These are phyloP conservation scores for Phaffomyces opuntiae DNA, from an alignment of 805 yeast species.

Conservation along the genomic window DNA sequence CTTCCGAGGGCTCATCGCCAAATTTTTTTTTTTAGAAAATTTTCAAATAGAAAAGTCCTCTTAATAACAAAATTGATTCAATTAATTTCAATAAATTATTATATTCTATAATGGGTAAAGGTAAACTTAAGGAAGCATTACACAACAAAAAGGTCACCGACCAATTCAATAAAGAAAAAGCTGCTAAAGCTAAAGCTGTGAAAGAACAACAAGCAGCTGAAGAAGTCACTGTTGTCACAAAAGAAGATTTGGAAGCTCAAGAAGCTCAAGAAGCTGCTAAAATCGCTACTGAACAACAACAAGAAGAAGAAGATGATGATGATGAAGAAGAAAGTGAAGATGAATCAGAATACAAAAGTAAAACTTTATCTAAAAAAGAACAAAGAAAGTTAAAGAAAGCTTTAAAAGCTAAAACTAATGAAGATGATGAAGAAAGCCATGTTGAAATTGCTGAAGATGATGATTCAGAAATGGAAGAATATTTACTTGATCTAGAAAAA, in stretches of 20 bases:
- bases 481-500: conserved; percentile 42
- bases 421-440: conserved; percentile 18
- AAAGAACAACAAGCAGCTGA: conserved; percentile 20
- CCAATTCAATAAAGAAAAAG: conserved; percentile 14
- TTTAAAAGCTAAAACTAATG: conserved; percentile 18
- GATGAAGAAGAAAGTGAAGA: conserved; percentile 15
- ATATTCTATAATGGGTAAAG: conserved; percentile 19
- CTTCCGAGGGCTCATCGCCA: conserved; percentile 10
- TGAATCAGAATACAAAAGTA: conserved; percentile 35
- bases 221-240: conserved; percentile 28
- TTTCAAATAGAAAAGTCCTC: background rate
- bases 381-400: conserved; percentile 51
- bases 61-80: too few species aligned
- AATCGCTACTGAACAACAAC: conserved; percentile 9
- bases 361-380: conserved; percentile 54
- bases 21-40: conserved; percentile 4
- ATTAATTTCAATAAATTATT: background rate
- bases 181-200: conserved; percentile 13
- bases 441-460: conserved; percentile 39
- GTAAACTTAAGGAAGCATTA: conserved; percentile 20
- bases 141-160: conserved; percentile 13
- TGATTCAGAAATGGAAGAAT: conserved; percentile 39
- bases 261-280: conserved; percentile 9
- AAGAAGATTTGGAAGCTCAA: conserved; percentile 22
- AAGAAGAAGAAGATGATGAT: conserved; percentile 8